phyloP scores from a whole-genome alignment of 495 filamentous ascomycete genomes.

The Neurospora cerealis region DNA sequence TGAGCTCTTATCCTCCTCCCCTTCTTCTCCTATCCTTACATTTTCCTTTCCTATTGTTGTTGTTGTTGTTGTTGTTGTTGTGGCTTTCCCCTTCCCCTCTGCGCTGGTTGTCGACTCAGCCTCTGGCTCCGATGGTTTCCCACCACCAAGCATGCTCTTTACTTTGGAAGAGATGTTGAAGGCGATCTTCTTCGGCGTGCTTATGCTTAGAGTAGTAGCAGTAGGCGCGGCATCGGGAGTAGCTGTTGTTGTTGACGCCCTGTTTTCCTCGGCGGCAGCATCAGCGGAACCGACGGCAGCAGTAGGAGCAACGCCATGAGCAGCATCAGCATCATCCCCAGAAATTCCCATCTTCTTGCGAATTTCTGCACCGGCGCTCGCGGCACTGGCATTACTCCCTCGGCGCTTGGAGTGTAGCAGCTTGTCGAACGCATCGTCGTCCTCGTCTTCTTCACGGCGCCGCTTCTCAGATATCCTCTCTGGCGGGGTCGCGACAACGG shows the following conservation, averaged over 20 bases:
- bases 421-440: slow-evolving; percentile 75
- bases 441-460: slow-evolving; percentile 66
- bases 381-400: slow-evolving; percentile 33
- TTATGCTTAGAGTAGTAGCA: background rate
- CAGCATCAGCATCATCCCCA: background rate
- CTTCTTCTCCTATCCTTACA: background rate
- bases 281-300: too few relatives aligned
- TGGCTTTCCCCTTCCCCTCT: too few relatives aligned
- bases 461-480: slow-evolving; percentile 87
- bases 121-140: background rate
- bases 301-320: too few relatives aligned
- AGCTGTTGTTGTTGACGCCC: slow-evolving; percentile 14
- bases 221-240: slow-evolving; percentile 4
- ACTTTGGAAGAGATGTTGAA: slow-evolving; percentile 32
- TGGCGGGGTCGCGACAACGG: slow-evolving; percentile 37
- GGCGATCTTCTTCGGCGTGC: slow-evolving; percentile 32
- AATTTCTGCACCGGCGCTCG: background rate
- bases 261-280: too few relatives aligned
- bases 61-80: too few relatives aligned
- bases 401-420: slow-evolving; percentile 59
- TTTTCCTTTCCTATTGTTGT: background rate
- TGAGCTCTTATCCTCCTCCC: background rate
- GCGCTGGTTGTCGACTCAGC: too few relatives aligned
- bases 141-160: slow-evolving; percentile 12
- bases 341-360: slow-evolving; percentile 19